Evolutionary conservation across 2,329 filamentous ascomycete genomes (phyloP), one percentile per base, ranked within the genome.

Genomic region (Ophiostoma perfectum): DNA sequence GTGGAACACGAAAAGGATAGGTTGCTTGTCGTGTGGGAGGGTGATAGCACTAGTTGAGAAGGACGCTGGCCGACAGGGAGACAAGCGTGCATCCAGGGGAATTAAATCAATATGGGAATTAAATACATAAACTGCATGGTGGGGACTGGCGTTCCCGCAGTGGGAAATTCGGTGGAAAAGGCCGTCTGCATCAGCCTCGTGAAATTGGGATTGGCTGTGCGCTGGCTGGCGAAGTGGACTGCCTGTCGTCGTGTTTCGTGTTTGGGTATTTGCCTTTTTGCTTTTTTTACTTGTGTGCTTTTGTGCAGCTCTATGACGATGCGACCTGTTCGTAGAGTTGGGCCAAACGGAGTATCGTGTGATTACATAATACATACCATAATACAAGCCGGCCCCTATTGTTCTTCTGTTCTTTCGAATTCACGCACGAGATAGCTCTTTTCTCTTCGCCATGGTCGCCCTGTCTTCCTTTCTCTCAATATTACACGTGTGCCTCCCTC

Each of bases 121-220:
- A 62, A 62, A n/a, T 41, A 8, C 14, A 14, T 39, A 62, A 55
- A 62, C 41, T 62, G 9, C 14, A 18, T 39, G 38, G 60, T 63
- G 60, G 60, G 38, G 16, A 63, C 14, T 18, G 39, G 60, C 39
- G 38, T 41, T 39, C 18, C 38, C 39, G 14, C 42, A 63, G 39
- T 63, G 39, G 60, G 39, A 67, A 68, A 67, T 60, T 63, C 69
- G 68, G 70, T 64, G 64, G 65, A 70, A 74, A 64, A 64, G 64
- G 66, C 52, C 62, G 66, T 47, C 66, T 63, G 47, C 63, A 74
- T 41, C 74, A 73, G 73, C 72, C 72, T 74, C 72, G 71, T 67
- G 70, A 67, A 72, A 69, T 69, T 69, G 66, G 68, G 66, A 69
- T 69, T 67, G 65, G 67, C 69, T 66, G 62, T 36, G 58, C 44